phyloP scores from a whole-genome alignment of 2,329 filamentous ascomycete genomes.

The Penicillium sp. region DNA sequence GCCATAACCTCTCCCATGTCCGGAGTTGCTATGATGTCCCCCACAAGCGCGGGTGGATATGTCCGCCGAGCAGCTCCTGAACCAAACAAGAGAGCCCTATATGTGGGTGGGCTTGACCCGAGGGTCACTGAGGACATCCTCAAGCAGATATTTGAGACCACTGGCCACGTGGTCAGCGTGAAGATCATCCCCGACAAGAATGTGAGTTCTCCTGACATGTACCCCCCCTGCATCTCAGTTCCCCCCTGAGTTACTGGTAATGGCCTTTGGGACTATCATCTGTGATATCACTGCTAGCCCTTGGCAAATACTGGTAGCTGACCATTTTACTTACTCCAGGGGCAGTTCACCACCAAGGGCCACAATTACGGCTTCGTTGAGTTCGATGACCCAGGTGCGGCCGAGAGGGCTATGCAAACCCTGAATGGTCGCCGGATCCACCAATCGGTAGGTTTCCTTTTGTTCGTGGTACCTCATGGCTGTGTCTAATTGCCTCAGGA shows the following conservation, averaged over 20 bases:
- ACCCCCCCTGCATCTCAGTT: constrained; percentile 7
- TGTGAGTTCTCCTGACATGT: constrained; percentile 56
- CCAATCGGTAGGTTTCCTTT: constrained; percentile 63
- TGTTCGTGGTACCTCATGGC: background rate
- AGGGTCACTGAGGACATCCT: constrained; percentile 94
- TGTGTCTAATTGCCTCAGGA: constrained; percentile 57
- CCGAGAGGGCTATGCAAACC: constrained; percentile 95
- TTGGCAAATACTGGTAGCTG: background rate
- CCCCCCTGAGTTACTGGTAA: background rate
- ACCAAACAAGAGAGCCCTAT: constrained; percentile 96
- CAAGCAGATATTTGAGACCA: constrained; percentile 98
- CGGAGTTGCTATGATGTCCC: constrained; percentile 70
- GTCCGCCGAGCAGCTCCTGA: constrained; percentile 89
- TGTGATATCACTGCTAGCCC: background rate
- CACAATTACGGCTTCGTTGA: constrained; percentile 99
- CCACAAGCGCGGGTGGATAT: constrained; percentile 75
- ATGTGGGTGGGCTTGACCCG: constrained; percentile 91
- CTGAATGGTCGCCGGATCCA: constrained; percentile 94
- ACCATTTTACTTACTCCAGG: background rate
- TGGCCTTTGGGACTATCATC: background rate
- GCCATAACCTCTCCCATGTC: constrained; percentile 87
- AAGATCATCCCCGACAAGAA: constrained; percentile 99
- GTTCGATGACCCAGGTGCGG: constrained; percentile 94
- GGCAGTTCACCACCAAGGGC: constrained; percentile 72
- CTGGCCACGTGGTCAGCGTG: constrained; percentile 95